Conservation (phyloP, 805 yeast genomes). For the Phaffomyces thermotolerans region DNA sequence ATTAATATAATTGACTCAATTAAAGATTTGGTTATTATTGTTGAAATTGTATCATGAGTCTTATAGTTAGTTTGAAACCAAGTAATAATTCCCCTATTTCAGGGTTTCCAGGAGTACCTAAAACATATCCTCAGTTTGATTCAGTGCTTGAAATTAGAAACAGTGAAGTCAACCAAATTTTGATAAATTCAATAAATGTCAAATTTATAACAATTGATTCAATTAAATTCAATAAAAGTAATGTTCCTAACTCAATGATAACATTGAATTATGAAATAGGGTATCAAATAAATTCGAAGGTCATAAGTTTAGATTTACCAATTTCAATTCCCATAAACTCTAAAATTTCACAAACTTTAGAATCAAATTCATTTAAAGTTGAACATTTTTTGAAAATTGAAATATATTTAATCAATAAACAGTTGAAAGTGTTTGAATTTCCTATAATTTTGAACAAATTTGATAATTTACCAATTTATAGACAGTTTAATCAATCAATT, state of each 20-base stretch:
- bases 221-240: slow-evolving; percentile 33
- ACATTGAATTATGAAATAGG: slow-evolving; percentile 26
- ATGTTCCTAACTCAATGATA: slow-evolving; percentile 26
- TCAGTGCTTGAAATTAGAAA: slow-evolving; percentile 51
- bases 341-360: slow-evolving; percentile 47
- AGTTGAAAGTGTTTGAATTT: slow-evolving; percentile 24
- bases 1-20: slow-evolving; percentile 3
- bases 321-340: slow-evolving; percentile 48
- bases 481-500: slow-evolving; percentile 48
- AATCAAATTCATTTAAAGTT: slow-evolving; percentile 37
- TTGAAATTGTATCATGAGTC: slow-evolving; percentile 5
- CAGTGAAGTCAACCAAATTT: slow-evolving; percentile 30
- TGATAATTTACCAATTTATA: slow-evolving; percentile 48
- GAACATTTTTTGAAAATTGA: slow-evolving; percentile 37
- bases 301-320: slow-evolving; percentile 54
- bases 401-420: slow-evolving; percentile 13
- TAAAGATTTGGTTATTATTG: slow-evolving; percentile 6
- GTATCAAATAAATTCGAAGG: slow-evolving; percentile 32
- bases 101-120: slow-evolving; percentile 66
- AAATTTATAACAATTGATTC: slow-evolving; percentile 45
- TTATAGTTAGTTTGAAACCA: slow-evolving; percentile 35
- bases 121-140: slow-evolving; percentile 52
- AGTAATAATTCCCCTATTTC: slow-evolving; percentile 45
- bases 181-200: slow-evolving; percentile 40
- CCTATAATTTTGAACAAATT: slow-evolving; percentile 50